Base-by-base conservation (phyloP, 192 early-diverging fungal species). In the Coemansia sp. region DNA sequence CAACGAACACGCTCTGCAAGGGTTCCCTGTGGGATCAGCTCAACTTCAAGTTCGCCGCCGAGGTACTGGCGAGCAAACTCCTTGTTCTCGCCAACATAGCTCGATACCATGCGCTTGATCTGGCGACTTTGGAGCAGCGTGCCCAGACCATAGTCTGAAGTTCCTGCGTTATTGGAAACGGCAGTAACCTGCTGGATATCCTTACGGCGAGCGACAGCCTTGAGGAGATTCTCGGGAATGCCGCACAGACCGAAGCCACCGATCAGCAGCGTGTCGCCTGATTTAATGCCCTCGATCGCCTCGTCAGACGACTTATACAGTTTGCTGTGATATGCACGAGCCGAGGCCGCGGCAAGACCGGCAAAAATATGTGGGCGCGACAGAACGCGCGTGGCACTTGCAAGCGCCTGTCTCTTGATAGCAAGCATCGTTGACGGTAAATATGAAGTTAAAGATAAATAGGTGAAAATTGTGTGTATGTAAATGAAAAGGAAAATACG, bases 11-110 rank as follows among this genome's bases (percentile, higher is more conserved):
- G 78, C 77, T 91, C 89, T 2, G 89, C 86, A 21, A 91, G 63
- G 0, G 89, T 88, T 12, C 89, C 86, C 71, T 91, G 89, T 3
- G 89, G 89, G 19, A 84, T 80, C 23, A 91, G 75, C 71, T 88
- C 86, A 22, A 89, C 89, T 53, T 91, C 89, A 17, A 89, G 80
- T 57, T 91, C 89, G n/a, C 89, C 89, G 51, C 78, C 73, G 18
- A 91, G 79, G 47, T 91, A 91, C 64, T 91, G 89, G 25, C 86
- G 74, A 46, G 85, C 86, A 74, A 91, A 91, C 64, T 91, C 89
- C 52, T 85, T 81, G 80, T 91, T 91, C 56, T 91, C 87, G 41
- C 87, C 89, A 11, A 89, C 87, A 57, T 91, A 91, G 58, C 80
- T 82, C 15, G 80, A 83, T 40, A 91, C 81, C 87, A 91, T 91